These are phyloP conservation scores for Anastatica hierochuntica DNA, from an alignment of 345 rosid species.

Conservation along the genomic window DNA sequence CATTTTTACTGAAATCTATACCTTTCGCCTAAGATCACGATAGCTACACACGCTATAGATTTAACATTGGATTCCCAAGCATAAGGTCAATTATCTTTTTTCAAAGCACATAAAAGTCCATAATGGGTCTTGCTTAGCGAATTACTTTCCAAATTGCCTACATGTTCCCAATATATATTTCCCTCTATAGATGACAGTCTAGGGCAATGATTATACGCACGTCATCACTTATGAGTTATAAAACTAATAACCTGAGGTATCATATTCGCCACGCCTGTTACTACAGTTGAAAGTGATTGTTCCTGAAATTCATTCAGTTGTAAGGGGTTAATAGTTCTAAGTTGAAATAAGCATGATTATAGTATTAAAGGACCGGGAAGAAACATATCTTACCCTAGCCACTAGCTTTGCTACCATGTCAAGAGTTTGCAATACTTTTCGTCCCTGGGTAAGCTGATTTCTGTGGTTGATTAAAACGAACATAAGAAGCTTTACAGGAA, in stretches of 20 bases:
- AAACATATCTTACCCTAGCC: slow-evolving; percentile 48
- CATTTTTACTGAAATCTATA: too few relatives aligned
- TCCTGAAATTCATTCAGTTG: slow-evolving; percentile 39
- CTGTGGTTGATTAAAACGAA: slow-evolving; percentile 29
- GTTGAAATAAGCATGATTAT: neutral
- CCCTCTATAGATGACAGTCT: too few relatives aligned
- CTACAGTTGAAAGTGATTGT: slow-evolving; percentile 80
- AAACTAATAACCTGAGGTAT: slow-evolving; percentile 61
- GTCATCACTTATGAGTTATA: neutral
- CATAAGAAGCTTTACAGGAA: slow-evolving; percentile 2
- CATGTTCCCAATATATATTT: too few relatives aligned
- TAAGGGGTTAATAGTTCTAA: neutral
- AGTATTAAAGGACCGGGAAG: neutral
- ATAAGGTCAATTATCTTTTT: too few relatives aligned
- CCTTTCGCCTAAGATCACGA: too few relatives aligned
- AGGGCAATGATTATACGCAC: too few relatives aligned
- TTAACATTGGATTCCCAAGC: too few relatives aligned
- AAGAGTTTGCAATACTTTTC: slow-evolving; percentile 68
- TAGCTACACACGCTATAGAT: too few relatives aligned
- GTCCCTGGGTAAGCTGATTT: slow-evolving; percentile 78
- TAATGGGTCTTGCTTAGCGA: too few relatives aligned
- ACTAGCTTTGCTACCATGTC: slow-evolving; percentile 78
- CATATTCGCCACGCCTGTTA: slow-evolving; percentile 79
- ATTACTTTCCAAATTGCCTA: too few relatives aligned
- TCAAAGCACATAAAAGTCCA: too few relatives aligned